phyloP scores from a whole-genome alignment of 768 basidiomycete genomes.

The Pleurotus giganteus region DNA sequence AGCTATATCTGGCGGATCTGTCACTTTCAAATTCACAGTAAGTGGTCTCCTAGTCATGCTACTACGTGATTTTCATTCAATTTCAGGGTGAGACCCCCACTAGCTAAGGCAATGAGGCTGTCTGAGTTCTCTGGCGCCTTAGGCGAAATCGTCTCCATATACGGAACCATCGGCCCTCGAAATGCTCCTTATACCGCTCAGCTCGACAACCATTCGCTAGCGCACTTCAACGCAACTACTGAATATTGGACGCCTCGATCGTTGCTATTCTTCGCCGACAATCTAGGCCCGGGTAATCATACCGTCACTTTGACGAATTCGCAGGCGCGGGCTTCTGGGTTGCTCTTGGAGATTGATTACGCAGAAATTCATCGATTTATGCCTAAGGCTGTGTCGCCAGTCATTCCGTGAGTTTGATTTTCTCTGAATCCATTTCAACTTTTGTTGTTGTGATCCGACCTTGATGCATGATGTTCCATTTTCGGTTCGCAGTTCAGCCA shows the following conservation, averaged over 20 bases:
- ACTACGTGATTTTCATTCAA: background rate
- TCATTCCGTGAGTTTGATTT: background rate
- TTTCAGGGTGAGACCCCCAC: background rate
- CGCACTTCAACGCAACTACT: constrained; percentile 18
- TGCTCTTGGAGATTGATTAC: constrained; percentile 6
- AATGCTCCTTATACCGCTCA: constrained; percentile 19
- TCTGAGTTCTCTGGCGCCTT: constrained; percentile 6
- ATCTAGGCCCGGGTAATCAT: constrained; percentile 24
- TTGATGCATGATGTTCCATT: background rate
- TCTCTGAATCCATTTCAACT: background rate
- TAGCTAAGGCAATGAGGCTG: background rate
- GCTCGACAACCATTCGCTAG: constrained; percentile 19
- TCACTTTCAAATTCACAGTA: constrained; percentile 17
- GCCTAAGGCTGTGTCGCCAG: background rate
- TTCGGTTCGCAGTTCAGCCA: background rate
- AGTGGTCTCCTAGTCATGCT: background rate
- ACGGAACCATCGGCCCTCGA: constrained; percentile 31
- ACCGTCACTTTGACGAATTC: constrained; percentile 29
- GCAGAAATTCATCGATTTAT: constrained; percentile 5
- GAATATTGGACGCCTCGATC: constrained; percentile 12
- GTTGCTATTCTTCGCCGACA: constrained; percentile 21
- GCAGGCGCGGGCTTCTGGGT: background rate
- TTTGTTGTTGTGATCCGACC: too few species aligned
- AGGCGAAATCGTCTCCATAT: constrained; percentile 27
- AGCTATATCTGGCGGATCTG: constrained; percentile 13